phyloP scores from a whole-genome alignment of 1,284 basidiomycete genomes.

The Singerocomus rubriflavus region DNA sequence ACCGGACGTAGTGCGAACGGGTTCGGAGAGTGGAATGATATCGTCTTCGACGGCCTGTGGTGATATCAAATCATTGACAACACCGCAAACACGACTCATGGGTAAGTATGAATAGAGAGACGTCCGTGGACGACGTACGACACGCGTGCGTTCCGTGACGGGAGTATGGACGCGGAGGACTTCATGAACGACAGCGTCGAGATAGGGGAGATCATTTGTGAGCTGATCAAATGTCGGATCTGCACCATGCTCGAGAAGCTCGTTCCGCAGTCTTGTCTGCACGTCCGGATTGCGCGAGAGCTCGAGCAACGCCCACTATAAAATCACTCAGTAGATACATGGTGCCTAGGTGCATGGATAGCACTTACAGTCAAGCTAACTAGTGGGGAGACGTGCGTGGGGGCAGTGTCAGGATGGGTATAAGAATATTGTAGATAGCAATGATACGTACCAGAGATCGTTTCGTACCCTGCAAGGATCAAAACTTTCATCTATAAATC shows the following conservation, averaged over 20 bases:
- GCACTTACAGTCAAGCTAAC: conserved; percentile 27
- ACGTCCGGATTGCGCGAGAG: no score
- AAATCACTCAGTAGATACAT: not conserved
- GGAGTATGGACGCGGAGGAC: no score
- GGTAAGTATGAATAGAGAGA: not conserved
- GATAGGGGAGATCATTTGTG: no score
- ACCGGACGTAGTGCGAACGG: conserved; percentile 33
- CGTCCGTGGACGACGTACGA: conserved; percentile 17
- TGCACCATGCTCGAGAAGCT: no score
- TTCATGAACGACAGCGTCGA: no score
- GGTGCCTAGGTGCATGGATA: not conserved
- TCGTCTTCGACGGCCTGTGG: conserved; percentile 44
- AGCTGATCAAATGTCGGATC: no score
- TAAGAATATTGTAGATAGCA: no score
- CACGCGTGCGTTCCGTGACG: no score
- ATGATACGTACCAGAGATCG: conserved; percentile 36
- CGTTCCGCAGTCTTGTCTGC: no score
- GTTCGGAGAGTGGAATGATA: conserved; percentile 43
- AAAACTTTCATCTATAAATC: conserved; percentile 35
- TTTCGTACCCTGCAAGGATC: conserved; percentile 42
- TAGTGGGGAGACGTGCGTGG: not conserved
- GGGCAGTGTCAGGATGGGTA: not conserved
- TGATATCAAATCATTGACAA: no score
- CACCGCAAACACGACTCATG: no score
- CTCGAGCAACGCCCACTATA: no score